phyloP scores from a whole-genome alignment of 352 stramenopile genomes.

The Pythium monospermum region DNA sequence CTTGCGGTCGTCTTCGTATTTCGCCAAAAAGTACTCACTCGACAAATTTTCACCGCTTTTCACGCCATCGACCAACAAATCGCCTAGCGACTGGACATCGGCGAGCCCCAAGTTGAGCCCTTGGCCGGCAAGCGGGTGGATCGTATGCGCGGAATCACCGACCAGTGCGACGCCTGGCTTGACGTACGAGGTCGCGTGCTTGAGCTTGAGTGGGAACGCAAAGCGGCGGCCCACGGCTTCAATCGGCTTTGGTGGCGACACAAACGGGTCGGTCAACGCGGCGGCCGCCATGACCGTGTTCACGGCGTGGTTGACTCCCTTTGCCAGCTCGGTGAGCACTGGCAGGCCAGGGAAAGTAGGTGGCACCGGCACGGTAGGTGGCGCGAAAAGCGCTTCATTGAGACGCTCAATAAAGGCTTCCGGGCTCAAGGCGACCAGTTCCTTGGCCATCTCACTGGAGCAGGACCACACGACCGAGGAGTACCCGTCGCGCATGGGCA shows the following conservation, averaged over 20 bases:
- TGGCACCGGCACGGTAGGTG: constrained; percentile 36
- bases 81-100: constrained; percentile 82
- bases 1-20: constrained; percentile 88
- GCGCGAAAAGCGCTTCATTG: constrained; percentile 70
- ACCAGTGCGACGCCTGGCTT: constrained; percentile 87
- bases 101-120: constrained; percentile 93
- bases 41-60: constrained; percentile 75
- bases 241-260: constrained; percentile 60
- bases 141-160: constrained; percentile 94
- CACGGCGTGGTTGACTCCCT: constrained; percentile 66
- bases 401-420: constrained; percentile 79
- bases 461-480: constrained; percentile 91
- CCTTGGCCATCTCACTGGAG: constrained; percentile 70
- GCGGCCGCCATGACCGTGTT: constrained; percentile 74
- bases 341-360: constrained; percentile 75
- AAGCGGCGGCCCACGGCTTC: constrained; percentile 70
- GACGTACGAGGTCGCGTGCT: constrained; percentile 85
- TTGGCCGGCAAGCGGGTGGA: constrained; percentile 95
- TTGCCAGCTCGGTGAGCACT: constrained; percentile 69
- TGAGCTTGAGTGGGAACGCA: constrained; percentile 87
- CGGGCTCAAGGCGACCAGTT: constrained; percentile 61
- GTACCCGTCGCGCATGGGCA: constrained; percentile 88
- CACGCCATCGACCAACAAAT: constrained; percentile 72
- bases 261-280: constrained; percentile 70
- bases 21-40: constrained; percentile 64